phyloP scores from a whole-genome alignment of 148 eudicot genomes.

The Rheum nobile region DNA sequence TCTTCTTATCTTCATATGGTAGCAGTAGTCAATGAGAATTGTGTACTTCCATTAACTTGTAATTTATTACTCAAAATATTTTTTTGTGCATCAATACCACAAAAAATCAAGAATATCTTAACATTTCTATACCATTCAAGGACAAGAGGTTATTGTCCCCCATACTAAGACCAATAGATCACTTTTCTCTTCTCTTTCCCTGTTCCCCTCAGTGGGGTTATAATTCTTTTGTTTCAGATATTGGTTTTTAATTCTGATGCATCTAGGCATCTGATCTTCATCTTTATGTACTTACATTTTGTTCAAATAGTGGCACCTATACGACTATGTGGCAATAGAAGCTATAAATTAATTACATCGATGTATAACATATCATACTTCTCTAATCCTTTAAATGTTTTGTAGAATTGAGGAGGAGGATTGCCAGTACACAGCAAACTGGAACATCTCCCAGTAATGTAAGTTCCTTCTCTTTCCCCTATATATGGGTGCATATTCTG shows the following conservation, averaged over 20 bases:
- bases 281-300: not conserved
- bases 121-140: not conserved
- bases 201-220: not conserved
- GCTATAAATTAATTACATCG: not conserved
- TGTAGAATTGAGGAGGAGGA: slow-evolving; percentile 47
- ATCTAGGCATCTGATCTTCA: not conserved
- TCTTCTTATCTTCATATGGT: not conserved
- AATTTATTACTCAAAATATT: not conserved
- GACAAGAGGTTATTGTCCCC: not conserved
- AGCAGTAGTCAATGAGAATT: not conserved
- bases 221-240: not conserved
- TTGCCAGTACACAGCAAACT: slow-evolving; percentile 27
- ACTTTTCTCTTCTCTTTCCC: not conserved
- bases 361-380: not conserved
- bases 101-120: not conserved
- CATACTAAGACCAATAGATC: not conserved
- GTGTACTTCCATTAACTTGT: not conserved
- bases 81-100: not conserved
- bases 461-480: slow-evolving; percentile 21
- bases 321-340: not conserved
- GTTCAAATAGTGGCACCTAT: not conserved
- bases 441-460: slow-evolving; percentile 37
- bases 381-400: not conserved
- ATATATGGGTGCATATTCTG: not conserved
- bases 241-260: not conserved